Evolutionary conservation across 75 land plant genomes (phyloP).

Genomic region (Cryptomeria japonica): DNA sequence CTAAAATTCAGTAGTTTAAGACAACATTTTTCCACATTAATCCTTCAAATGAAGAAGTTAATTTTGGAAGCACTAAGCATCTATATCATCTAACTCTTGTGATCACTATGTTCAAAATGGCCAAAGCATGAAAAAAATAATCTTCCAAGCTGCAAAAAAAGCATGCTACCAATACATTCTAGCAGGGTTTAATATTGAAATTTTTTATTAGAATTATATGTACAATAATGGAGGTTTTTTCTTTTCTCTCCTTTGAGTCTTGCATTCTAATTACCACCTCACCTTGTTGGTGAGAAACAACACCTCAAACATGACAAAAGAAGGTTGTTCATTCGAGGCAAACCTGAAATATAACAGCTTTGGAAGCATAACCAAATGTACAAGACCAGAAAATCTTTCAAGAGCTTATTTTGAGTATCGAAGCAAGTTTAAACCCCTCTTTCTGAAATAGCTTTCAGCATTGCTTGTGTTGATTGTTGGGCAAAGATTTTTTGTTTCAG

Average conservation of each 20-base stretch:
- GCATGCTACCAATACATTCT: not conserved
- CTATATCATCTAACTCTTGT: not conserved
- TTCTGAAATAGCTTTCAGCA: constrained; percentile 28
- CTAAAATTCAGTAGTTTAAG: not conserved
- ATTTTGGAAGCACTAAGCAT: not conserved
- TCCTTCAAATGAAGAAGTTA: not conserved
- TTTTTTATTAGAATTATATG: not conserved
- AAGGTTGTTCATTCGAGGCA: not conserved
- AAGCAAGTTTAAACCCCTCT: not conserved
- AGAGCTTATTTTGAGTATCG: not conserved
- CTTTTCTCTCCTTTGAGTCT: not conserved
- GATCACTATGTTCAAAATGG: not conserved
- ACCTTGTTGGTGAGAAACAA: not conserved
- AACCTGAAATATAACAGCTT: not conserved
- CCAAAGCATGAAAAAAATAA: not conserved
- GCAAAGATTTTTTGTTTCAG: constrained; percentile 76
- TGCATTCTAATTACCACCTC: not conserved
- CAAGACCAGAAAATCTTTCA: not conserved
- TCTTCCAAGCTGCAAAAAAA: not conserved
- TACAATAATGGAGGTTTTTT: not conserved
- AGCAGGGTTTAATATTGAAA: not conserved
- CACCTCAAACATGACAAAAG: not conserved
- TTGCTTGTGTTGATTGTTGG: constrained; percentile 61
- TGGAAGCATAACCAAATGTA: not conserved
- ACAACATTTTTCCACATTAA: not conserved